These are phyloP conservation scores for Chrysoporthe cubensis DNA, from an alignment of 2,329 filamentous ascomycete genomes.

Conservation along the genomic window DNA sequence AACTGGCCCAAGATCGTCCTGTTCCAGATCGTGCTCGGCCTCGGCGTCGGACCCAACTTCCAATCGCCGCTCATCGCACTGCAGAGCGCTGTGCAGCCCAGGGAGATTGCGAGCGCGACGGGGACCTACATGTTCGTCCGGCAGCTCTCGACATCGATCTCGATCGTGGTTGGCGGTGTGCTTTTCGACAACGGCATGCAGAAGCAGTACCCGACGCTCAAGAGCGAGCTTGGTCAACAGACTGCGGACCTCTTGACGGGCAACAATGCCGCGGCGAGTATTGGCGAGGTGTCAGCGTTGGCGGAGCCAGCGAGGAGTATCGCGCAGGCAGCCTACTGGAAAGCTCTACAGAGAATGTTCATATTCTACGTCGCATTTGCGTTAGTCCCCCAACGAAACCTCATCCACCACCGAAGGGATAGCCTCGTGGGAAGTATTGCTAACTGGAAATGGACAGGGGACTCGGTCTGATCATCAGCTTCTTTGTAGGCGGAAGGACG, in stretches of 20 bases:
- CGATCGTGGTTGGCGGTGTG: conserved; percentile 59
- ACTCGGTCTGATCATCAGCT: conserved; percentile 50
- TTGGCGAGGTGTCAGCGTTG: conserved; percentile 59
- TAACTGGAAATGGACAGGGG: conserved; percentile 30
- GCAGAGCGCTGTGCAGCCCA: conserved; percentile 62
- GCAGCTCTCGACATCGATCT: conserved; percentile 60
- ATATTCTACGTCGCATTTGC: conserved; percentile 59
- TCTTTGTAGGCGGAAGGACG: conserved; percentile 52
- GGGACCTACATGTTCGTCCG: conserved; percentile 65
- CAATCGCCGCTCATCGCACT: conserved; percentile 66
- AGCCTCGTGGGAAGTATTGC: background rate
- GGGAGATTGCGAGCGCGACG: conserved; percentile 66
- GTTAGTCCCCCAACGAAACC: background rate
- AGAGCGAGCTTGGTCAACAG: conserved; percentile 39
- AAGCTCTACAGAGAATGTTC: conserved; percentile 58
- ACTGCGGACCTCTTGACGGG: conserved; percentile 59
- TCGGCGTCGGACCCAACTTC: conserved; percentile 66
- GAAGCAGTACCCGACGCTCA: conserved; percentile 37
- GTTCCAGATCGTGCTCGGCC: conserved; percentile 63
- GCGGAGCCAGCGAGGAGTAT: conserved; percentile 47
- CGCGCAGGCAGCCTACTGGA: conserved; percentile 53
- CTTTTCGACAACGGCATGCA: conserved; percentile 48
- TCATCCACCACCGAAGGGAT: background rate
- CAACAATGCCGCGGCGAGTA: conserved; percentile 63
- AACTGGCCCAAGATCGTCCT: conserved; percentile 53